A percentile compares a stretch with the other conserved stretches of the same genome.
These are phyloP conservation scores for Solanum arcanum DNA, from an alignment of 257 asterid genomes.

Conservation along the genomic window DNA sequence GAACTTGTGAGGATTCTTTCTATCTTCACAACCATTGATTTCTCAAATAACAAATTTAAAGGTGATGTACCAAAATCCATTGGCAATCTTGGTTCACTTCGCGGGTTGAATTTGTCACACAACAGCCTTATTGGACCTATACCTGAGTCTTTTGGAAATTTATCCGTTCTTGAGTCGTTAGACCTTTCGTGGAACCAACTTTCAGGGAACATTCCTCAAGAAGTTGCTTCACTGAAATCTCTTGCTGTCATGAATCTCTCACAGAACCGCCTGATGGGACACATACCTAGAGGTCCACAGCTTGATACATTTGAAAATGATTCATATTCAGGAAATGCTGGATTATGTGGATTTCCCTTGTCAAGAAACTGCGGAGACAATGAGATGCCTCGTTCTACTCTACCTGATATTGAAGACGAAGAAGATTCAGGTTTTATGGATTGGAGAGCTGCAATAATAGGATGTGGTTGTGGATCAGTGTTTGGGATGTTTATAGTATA, in stretches of 20 bases:
- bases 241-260: constrained; percentile 3
- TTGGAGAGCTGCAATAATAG: constrained; percentile 13
- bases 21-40: not conserved
- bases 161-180: not conserved
- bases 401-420: not conserved
- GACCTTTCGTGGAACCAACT: not conserved
- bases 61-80: not conserved
- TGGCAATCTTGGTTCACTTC: not conserved
- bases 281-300: not conserved
- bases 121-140: not conserved
- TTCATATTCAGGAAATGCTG: not conserved
- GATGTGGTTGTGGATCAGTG: constrained; percentile 13
- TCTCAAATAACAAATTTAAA: not conserved
- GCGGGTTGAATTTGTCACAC: not conserved
- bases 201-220: not conserved
- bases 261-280: not conserved
- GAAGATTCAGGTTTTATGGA: not conserved
- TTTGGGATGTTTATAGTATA: constrained; percentile 2
- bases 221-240: not conserved
- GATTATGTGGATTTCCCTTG: constrained; percentile 7
- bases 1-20: constrained; percentile 6
- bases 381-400: not conserved
- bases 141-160: not conserved
- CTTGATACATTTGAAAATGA: not conserved
- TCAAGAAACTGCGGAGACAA: not conserved